Evolutionary conservation across 257 asterid genomes (phyloP).

Genomic region (Gardenia jasminoides): DNA sequence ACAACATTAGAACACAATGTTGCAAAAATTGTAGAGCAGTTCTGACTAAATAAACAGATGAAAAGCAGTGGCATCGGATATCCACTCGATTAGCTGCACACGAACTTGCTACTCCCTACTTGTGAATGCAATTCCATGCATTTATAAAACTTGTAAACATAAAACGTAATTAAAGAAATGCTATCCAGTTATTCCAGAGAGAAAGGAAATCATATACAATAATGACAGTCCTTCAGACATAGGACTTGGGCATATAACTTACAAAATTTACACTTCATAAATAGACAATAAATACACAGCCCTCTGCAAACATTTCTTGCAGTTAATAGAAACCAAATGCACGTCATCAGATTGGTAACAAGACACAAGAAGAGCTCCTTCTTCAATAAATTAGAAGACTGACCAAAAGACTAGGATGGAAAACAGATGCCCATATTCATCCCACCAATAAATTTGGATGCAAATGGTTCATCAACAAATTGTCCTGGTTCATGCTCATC

Average conservation of each 20-base stretch:
- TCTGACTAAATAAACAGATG: neutral
- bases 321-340: slow-evolving; percentile 26
- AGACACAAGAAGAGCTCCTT: slow-evolving; percentile 13
- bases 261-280: slow-evolving; percentile 51
- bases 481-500: slow-evolving; percentile 27
- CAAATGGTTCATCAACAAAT: slow-evolving; percentile 30
- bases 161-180: neutral
- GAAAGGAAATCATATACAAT: slow-evolving; percentile 19
- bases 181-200: slow-evolving; percentile 13
- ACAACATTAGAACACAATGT: neutral
- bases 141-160: neutral
- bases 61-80: neutral
- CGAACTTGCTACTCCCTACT: neutral
- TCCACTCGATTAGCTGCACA: neutral
- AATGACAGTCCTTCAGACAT: slow-evolving; percentile 18
- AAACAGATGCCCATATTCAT: slow-evolving; percentile 28
- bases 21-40: neutral
- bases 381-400: slow-evolving; percentile 40
- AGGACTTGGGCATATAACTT: slow-evolving; percentile 32
- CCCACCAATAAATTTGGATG: slow-evolving; percentile 36
- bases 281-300: slow-evolving; percentile 30
- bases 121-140: slow-evolving; percentile 1
- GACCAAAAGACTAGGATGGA: slow-evolving; percentile 32
- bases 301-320: slow-evolving; percentile 29
- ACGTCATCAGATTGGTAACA: slow-evolving; percentile 28